A percentile compares a stretch with the other conserved stretches of the same genome.
Evolutionary conservation across 208 protist genomes (phyloP).

Genomic region (Acanthamoeba culbertsoni): DNA sequence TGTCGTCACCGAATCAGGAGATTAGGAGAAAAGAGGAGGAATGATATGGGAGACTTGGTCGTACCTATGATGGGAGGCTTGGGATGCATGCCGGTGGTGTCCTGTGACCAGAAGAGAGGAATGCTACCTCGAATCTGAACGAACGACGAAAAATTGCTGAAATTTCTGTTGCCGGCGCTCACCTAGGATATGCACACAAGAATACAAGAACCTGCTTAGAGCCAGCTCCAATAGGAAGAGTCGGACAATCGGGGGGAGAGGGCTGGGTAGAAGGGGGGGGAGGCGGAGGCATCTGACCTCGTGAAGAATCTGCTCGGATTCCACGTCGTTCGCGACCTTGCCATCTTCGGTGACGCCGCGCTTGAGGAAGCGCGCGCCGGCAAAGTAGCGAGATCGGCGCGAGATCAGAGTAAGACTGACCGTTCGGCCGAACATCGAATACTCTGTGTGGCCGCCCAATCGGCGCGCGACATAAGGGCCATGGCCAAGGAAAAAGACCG

Average conservation of each 20-base stretch:
- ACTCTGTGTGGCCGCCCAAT: background rate
- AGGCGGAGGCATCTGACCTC: constrained; percentile 52
- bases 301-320: constrained; percentile 88
- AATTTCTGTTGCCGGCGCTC: background rate
- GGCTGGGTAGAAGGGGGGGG: background rate
- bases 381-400: constrained; percentile 89
- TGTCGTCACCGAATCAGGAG: background rate
- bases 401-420: constrained; percentile 91
- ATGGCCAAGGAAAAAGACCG: background rate
- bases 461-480: background rate
- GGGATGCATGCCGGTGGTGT: constrained; percentile 76
- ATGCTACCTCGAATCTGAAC: constrained; percentile 87
- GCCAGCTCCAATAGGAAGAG: background rate
- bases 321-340: constrained; percentile 88
- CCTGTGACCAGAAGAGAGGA: constrained; percentile 86
- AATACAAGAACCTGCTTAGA: background rate
- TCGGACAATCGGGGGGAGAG: background rate
- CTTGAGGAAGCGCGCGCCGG: constrained; percentile 94
- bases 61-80: constrained; percentile 88
- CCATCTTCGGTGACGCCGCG: constrained; percentile 90
- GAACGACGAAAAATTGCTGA: constrained; percentile 75
- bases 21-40: background rate
- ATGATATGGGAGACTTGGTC: background rate
- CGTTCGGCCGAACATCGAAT: constrained; percentile 70
- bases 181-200: background rate